Base-by-base conservation (phyloP, 352 stramenopile genomes). In the Pythium apleroticum region DNA sequence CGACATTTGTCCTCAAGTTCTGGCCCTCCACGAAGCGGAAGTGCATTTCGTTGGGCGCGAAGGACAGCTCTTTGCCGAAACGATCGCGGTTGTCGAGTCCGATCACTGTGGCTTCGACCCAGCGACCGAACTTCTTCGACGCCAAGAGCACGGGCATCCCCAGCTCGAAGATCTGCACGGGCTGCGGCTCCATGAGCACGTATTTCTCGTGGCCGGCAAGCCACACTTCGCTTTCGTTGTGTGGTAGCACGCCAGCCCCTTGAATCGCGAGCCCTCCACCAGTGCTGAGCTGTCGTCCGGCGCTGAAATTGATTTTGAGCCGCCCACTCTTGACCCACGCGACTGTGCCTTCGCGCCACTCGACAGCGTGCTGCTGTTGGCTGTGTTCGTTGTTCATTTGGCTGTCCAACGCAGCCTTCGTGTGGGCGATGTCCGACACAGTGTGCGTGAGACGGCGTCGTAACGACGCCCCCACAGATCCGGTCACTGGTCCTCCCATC, bases 301-400 rank as follows among this genome's bases (percentile, higher is more conserved):
- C 69, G 24, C 71, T 75, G 49, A 86, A 88, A 43, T 84, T 84
- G 56, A 88, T 77, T 60, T 86, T 86, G 43, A 88, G 66, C 45
- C 76, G 73, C 4, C 77, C 75, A 39, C 81, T 80, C 54, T 77
- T 78, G 50, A 88, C 76, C 79, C 79, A 86, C 41, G 77, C 69
- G 28, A 88, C 77, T 1, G 74, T 85, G 48, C 77, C 79, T 63
- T 88, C 74, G 15, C 79, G 75, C 79, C 79, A 88, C 61, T 88
- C 79, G 41, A 74, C 62, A 22, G 57, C 20, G 20, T 46, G 27
- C 22, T 30, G 25, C 12, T 25, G 17, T 57, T 58, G n/a, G 19
- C 24, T 27, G 33, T 55, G 24, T 39, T 20, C 48, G 24, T 28
- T 30, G n/a, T 28, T 50, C n/a, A 4, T 50, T 24, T 50, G 43